Conservation (phyloP, 495 filamentous ascomycete species). For the Talaromyces thailandensis region DNA sequence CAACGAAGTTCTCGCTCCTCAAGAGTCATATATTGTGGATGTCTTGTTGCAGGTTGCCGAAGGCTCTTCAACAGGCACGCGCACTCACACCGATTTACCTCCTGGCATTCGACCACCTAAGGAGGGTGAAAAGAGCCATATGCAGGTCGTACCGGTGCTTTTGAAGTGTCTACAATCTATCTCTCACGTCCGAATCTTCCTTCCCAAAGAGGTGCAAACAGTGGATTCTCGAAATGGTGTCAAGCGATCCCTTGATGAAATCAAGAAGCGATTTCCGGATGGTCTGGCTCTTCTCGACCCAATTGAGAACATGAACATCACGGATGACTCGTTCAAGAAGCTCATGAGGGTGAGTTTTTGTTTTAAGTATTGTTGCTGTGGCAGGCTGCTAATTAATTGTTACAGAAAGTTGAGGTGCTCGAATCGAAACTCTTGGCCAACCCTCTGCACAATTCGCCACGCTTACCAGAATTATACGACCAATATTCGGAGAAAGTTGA, state of each 20-base stretch:
- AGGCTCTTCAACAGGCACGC: slow-evolving; percentile 46
- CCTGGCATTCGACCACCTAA: slow-evolving; percentile 51
- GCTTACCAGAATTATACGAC: slow-evolving; percentile 71
- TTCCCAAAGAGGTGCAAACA: slow-evolving; percentile 63
- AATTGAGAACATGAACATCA: slow-evolving; percentile 89
- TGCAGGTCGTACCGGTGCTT: slow-evolving; percentile 79
- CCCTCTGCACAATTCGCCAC: slow-evolving; percentile 80
- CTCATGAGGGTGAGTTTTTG: slow-evolving; percentile 56
- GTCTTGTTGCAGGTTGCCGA: slow-evolving; percentile 66
- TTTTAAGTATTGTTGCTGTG: background rate
- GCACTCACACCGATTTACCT: slow-evolving; percentile 52
- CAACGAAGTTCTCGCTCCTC: slow-evolving; percentile 56
- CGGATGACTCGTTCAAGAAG: slow-evolving; percentile 85
- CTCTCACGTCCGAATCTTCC: slow-evolving; percentile 65
- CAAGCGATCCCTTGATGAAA: slow-evolving; percentile 62
- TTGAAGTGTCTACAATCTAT: slow-evolving; percentile 76
- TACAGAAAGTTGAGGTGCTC: slow-evolving; percentile 85
- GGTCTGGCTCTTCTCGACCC: slow-evolving; percentile 83
- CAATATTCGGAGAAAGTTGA: slow-evolving; percentile 74
- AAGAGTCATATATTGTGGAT: slow-evolving; percentile 72
- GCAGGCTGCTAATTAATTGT: slow-evolving; percentile 6
- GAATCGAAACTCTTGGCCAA: slow-evolving; percentile 86
- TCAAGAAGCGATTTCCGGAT: slow-evolving; percentile 81
- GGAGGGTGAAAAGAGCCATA: slow-evolving; percentile 58
- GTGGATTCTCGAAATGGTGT: slow-evolving; percentile 53